Base-by-base conservation (phyloP, 1,139 yeast genomes). In the Kodamaea anthophila region DNA sequence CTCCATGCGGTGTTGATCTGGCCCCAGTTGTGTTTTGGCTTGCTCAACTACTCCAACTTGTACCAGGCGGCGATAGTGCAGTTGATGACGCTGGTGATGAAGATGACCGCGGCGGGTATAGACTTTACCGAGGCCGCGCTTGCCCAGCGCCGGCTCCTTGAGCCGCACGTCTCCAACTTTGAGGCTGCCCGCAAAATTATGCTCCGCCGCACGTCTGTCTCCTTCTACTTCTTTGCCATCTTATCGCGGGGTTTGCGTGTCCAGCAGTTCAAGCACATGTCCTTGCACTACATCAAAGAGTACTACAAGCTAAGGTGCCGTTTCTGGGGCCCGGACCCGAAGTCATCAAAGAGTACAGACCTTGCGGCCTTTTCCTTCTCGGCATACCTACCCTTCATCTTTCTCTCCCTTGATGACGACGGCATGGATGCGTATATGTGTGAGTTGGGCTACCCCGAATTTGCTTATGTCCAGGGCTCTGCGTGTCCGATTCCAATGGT, bases 1-100 rank as follows among this genome's bases (percentile, higher is more conserved):
- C 65, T 79, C 39, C 69, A 77, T 28, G 67, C 76, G 3, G 63
- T 69, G 18, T 50, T 84, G 40, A 73, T 83, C 36, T 86, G 94
- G 94, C 60, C 82, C 40, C 44, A 66, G 52, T 37, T 64, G 52
- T 41, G 68, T 55, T 40, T 55, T 60, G 43, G 61, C 1, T 46
- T 63, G 37, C 39, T 65, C 37, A 57, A 54, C 21, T 51, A 52
- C 35, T 47, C 64, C 4, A 48, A 57, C 3, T 46, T 62, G 13
- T 79, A 74, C 47, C 85, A 76, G 39, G 72, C 80, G 15, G 72
- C 81, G 3, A 47, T 74, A 13, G 61, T 67, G 29, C 64, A 65
- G 29, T 39, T 65, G 18, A 48, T 58, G 24, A 51, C 50, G 23
- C 45, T 58, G 5, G 40, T 59, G 13, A 33, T 43, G 2, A 63